A percentile compares a stretch with the other conserved stretches of the same genome.
Conservation (phyloP, 164 flowering plant genomes). For the Vitis amurensis region DNA sequence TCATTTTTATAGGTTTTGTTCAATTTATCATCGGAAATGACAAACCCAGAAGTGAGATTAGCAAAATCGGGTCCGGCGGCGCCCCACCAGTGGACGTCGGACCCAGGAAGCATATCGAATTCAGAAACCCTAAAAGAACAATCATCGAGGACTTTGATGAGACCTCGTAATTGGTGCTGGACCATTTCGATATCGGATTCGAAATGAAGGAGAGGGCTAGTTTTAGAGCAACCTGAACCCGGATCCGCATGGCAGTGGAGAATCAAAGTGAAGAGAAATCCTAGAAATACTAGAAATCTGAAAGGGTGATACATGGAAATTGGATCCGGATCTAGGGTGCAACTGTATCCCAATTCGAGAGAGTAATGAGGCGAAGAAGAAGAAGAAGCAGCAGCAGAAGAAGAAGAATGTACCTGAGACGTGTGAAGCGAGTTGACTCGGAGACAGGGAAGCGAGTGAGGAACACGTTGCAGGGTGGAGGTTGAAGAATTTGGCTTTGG, state of each 20-base stretch:
- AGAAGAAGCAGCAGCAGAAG: too few species aligned
- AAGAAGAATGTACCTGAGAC: too few species aligned
- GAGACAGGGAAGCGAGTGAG: too few species aligned
- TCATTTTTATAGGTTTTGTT: slow-evolving; percentile 71
- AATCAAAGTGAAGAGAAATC: slow-evolving; percentile 12
- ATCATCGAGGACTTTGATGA: slow-evolving; percentile 50
- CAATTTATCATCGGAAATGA: slow-evolving; percentile 61
- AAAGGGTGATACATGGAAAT: slow-evolving; percentile 15
- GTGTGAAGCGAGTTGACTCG: too few species aligned
- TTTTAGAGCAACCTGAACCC: slow-evolving; percentile 27
- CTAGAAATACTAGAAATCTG: slow-evolving; percentile 10
- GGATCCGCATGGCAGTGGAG: slow-evolving; percentile 23
- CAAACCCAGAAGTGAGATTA: slow-evolving; percentile 69
- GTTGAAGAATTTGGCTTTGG: too few species aligned
- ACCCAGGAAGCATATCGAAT: slow-evolving; percentile 83
- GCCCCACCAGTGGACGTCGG: slow-evolving; percentile 91
- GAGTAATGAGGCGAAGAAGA: background rate
- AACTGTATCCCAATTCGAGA: background rate
- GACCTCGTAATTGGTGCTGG: slow-evolving; percentile 82
- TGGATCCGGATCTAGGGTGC: slow-evolving; percentile 13
- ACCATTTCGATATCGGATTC: slow-evolving; percentile 68
- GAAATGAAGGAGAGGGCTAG: slow-evolving; percentile 39
- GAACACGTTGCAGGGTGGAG: too few species aligned
- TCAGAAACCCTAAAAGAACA: slow-evolving; percentile 77
- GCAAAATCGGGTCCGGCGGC: slow-evolving; percentile 52